A percentile compares a stretch with the other conserved stretches of the same genome.
Evolutionary conservation across 108 stramenopile genomes (phyloP).

Genomic region (Cyclotella kingstonii): DNA sequence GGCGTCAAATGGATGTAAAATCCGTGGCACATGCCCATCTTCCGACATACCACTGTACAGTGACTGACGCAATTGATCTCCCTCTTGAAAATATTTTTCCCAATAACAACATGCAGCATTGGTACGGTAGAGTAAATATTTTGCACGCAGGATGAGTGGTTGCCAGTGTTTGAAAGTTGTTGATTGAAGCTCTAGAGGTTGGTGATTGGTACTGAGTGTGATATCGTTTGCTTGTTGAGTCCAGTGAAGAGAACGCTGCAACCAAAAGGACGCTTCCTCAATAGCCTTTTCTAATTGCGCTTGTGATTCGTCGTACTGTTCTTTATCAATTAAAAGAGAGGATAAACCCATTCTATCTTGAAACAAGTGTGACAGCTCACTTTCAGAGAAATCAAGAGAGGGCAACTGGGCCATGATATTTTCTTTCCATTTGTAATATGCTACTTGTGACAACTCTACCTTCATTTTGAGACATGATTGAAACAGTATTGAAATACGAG

Average conservation of each 20-base stretch:
- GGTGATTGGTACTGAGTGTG: neutral
- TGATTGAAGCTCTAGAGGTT: slow-evolving; percentile 5
- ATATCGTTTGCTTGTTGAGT: neutral
- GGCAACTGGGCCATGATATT: neutral
- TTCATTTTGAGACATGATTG: slow-evolving; percentile 37
- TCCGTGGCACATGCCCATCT: slow-evolving; percentile 12
- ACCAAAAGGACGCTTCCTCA: slow-evolving; percentile 30
- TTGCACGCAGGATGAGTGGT: slow-evolving; percentile 34
- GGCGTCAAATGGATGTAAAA: slow-evolving; percentile 59
- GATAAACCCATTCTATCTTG: slow-evolving; percentile 60
- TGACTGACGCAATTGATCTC: slow-evolving; percentile 25
- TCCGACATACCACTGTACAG: neutral
- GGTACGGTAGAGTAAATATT: slow-evolving; percentile 46
- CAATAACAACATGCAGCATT: slow-evolving; percentile 54
- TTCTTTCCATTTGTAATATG: slow-evolving; percentile 16
- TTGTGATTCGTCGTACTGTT: slow-evolving; percentile 50
- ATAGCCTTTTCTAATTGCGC: slow-evolving; percentile 30
- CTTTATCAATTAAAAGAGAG: slow-evolving; percentile 47
- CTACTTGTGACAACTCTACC: slow-evolving; percentile 16
- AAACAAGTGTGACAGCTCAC: slow-evolving; percentile 26
- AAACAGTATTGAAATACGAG: slow-evolving; percentile 62
- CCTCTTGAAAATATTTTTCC: slow-evolving; percentile 39
- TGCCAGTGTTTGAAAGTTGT: slow-evolving; percentile 29
- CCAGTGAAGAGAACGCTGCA: slow-evolving; percentile 4
- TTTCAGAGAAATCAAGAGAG: slow-evolving; percentile 7